Conservation (phyloP, 148 eudicot species). For the Suaeda aralocaspica region DNA sequence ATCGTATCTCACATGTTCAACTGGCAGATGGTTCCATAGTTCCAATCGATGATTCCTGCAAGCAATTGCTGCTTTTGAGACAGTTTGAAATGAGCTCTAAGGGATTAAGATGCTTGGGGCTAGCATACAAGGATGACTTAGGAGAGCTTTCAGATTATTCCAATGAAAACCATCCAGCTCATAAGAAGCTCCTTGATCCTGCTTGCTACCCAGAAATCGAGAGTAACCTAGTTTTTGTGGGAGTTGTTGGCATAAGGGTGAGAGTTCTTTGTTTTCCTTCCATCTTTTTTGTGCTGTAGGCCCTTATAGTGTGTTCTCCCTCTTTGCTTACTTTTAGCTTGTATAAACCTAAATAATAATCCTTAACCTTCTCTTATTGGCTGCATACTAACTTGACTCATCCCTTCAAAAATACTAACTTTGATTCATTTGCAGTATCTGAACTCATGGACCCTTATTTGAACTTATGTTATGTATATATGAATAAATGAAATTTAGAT, state of each 20-base stretch:
- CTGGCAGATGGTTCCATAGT: slow-evolving; percentile 76
- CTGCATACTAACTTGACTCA: too few species aligned
- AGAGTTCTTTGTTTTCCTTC: slow-evolving; percentile 14
- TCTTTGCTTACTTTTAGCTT: too few species aligned
- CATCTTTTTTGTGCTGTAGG: too few species aligned
- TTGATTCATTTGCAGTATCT: too few species aligned
- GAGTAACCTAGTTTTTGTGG: slow-evolving; percentile 66
- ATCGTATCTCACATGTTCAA: slow-evolving; percentile 66
- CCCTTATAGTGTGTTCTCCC: too few species aligned
- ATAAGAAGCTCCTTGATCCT: slow-evolving; percentile 76
- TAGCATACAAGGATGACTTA: slow-evolving; percentile 76
- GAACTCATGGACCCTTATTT: too few species aligned
- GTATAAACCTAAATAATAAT: too few species aligned
- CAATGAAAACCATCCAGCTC: slow-evolving; percentile 58
- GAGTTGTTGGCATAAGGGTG: slow-evolving; percentile 82
- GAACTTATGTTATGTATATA: too few species aligned
- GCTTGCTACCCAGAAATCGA: slow-evolving; percentile 59
- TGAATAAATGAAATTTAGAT: too few species aligned
- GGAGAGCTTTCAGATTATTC: slow-evolving; percentile 64
- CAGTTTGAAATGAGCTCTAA: slow-evolving; percentile 74
- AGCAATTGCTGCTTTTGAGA: slow-evolving; percentile 47
- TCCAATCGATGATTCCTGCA: slow-evolving; percentile 61
- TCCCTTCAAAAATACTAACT: too few species aligned
- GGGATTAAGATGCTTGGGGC: slow-evolving; percentile 78
- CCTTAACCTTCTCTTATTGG: too few species aligned